phyloP scores from a whole-genome alignment of 768 basidiomycete genomes.

The Chlorophyllum brunneum region DNA sequence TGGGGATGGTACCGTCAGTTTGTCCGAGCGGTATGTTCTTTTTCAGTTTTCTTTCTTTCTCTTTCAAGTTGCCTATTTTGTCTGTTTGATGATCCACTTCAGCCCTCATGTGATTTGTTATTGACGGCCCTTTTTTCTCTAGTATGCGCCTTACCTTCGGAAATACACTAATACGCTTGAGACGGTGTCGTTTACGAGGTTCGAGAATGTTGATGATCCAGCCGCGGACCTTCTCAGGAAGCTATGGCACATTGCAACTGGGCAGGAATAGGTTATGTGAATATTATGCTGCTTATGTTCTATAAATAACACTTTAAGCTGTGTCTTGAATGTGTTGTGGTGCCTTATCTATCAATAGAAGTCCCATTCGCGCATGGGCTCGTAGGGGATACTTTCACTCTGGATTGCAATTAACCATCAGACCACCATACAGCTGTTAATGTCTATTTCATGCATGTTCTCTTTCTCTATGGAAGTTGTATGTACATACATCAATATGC shows the following conservation, averaged over 20 bases:
- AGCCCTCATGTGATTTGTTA: background rate
- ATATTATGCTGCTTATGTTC: conserved; percentile 4
- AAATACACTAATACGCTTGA: conserved; percentile 70
- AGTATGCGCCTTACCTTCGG: conserved; percentile 81
- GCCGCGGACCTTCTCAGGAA: conserved; percentile 56
- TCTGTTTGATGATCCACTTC: background rate
- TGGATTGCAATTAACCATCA: too few relatives aligned
- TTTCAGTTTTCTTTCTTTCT: background rate
- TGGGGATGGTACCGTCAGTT: conserved; percentile 94
- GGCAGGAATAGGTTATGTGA: conserved; percentile 41
- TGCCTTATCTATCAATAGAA: too few relatives aligned
- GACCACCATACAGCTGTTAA: too few relatives aligned
- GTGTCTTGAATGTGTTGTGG: too few relatives aligned
- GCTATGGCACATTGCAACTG: conserved; percentile 70
- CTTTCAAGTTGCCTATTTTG: conserved; percentile 2
- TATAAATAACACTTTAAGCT: too few relatives aligned
- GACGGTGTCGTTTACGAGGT: conserved; percentile 62
- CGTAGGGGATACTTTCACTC: too few relatives aligned
- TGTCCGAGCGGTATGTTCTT: conserved; percentile 63
- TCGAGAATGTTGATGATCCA: conserved; percentile 55
- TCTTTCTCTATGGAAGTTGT: too few relatives aligned
- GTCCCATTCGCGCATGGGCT: too few relatives aligned
- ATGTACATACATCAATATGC: too few relatives aligned
- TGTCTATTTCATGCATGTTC: too few relatives aligned
- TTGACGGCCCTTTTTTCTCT: background rate